These are phyloP conservation scores for Lolium perenne DNA, from an alignment of 176 grass and related monocot genomes.

Conservation along the genomic window DNA sequence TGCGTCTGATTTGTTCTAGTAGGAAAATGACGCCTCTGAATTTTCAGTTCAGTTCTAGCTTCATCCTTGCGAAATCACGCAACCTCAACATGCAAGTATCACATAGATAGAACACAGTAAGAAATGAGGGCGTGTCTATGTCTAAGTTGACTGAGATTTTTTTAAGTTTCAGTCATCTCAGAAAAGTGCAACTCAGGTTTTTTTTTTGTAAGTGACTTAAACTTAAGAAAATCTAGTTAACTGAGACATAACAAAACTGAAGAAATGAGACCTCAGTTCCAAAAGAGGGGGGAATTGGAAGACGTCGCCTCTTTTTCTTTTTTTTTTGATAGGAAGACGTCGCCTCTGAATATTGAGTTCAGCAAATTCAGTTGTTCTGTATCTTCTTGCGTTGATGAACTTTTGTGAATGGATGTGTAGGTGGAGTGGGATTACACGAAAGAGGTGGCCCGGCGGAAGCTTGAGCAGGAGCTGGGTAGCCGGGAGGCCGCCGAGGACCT, in stretches of 20 bases:
- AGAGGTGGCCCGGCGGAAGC: slow-evolving; percentile 36
- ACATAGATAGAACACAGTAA: neutral
- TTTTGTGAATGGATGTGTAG: slow-evolving; percentile 3
- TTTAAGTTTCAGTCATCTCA: too few relatives aligned
- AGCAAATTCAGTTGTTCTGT: neutral
- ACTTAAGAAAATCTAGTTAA: too few relatives aligned
- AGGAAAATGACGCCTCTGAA: neutral
- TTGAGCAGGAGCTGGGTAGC: slow-evolving; percentile 60
- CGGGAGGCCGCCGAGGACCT: slow-evolving; percentile 78
- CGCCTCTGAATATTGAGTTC: neutral
- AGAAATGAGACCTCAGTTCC: too few relatives aligned
- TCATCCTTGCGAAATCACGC: too few relatives aligned
- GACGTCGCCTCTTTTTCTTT: neutral
- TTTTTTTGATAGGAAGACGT: neutral
- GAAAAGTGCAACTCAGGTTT: too few relatives aligned
- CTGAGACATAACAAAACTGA: too few relatives aligned
- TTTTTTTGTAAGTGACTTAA: too few relatives aligned
- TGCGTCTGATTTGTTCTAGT: neutral
- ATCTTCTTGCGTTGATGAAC: neutral
- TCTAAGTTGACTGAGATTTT: too few relatives aligned
- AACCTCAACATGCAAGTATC: neutral
- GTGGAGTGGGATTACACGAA: slow-evolving; percentile 54
- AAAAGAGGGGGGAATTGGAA: neutral
- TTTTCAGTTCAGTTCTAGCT: neutral
- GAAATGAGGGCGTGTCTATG: neutral